Evolutionary conservation across 208 protist genomes (phyloP), one percentile per base, ranked within the genome.

Genomic region (Lotmaria passim): DNA sequence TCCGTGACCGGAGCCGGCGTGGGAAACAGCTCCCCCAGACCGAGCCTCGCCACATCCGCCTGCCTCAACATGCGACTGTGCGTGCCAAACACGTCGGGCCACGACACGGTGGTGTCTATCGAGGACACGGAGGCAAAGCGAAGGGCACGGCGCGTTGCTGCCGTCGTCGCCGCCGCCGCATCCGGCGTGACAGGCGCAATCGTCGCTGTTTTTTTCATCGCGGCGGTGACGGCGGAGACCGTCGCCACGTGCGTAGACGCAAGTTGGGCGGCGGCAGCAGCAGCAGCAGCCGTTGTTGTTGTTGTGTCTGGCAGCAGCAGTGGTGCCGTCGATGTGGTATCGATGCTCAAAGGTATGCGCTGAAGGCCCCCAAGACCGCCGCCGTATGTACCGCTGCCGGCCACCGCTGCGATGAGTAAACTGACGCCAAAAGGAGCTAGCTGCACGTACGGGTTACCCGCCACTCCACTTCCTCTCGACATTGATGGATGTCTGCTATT

Each of bases 381-480:
- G 26, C 47, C 51, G 15, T 59, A 51, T 15, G 50, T 46, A 31
- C 62, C 48, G 41, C 39, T 47, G 10, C 36, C 57, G 10, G 47
- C 69, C 24, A 81, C 74, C 0, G 87, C 75, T 7, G 85, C 70
- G 21, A 89, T 52, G 21, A 93, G 79, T 2, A 93, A 52, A 79
- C 88, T 93, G 30, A 83, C 79, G 15, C 88, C 88, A 51, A 91
- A 86, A 19, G 84, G 83, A 0, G 85, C 83, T 39, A 82, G 75
- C 23, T 65, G 83, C 21, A 77, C 70, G 33, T 47, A 41, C 33
- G 51, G 46, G 31, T 64, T 64, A 31, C 59, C 57, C 1, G 26
- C 1, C 6, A 11, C 14, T 44, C 21, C 60, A 11, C 23, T n/a
- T 12, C 36, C 31, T 21, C 46, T 59, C 17, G 43, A 41, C 19